A percentile compares a stretch with the other conserved stretches of the same genome.
Conservation (phyloP, 1,284 basidiomycete genomes). For the Schizophyllum commune region DNA sequence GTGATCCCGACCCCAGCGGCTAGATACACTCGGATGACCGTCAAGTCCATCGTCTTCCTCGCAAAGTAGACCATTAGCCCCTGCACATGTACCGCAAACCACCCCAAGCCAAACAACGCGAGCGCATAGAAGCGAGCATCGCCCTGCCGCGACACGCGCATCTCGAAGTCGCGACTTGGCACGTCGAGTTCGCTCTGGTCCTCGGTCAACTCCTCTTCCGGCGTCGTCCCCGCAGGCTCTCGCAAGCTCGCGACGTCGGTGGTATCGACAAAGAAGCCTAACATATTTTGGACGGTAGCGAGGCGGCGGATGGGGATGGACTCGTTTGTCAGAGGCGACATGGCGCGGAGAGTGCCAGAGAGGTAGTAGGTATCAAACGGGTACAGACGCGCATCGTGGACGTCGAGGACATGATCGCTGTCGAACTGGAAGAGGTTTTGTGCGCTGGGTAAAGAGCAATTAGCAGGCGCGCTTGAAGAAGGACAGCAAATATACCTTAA, state of each 20-base stretch:
- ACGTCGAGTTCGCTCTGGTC: conserved; percentile 17
- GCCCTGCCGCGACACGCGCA: conserved; percentile 35
- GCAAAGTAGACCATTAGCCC: conserved; percentile 38
- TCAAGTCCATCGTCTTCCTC: conserved; percentile 23
- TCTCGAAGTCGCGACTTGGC: conserved; percentile 35
- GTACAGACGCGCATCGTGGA: conserved; percentile 44
- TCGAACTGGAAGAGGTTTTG: conserved; percentile 52
- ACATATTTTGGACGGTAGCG: conserved; percentile 35
- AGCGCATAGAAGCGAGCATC: conserved; percentile 38
- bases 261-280: conserved; percentile 39
- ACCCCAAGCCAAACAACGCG: conserved; percentile 39
- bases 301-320: conserved; percentile 37
- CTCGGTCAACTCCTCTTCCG: not conserved
- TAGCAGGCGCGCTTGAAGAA: not conserved
- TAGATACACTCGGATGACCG: conserved; percentile 30
- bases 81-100: conserved; percentile 46
- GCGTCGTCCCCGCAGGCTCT: not conserved
- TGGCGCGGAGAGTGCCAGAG: conserved; percentile 37
- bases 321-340: conserved; percentile 24
- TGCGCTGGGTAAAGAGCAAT: conserved; percentile 26
- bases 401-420: conserved; percentile 50
- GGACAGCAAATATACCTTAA: conserved; percentile 26
- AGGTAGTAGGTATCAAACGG: conserved; percentile 52
- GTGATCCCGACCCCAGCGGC: conserved; percentile 33
- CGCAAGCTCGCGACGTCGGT: conserved; percentile 33